Conservation (phyloP, 805 yeast species). For the Candida montana region DNA sequence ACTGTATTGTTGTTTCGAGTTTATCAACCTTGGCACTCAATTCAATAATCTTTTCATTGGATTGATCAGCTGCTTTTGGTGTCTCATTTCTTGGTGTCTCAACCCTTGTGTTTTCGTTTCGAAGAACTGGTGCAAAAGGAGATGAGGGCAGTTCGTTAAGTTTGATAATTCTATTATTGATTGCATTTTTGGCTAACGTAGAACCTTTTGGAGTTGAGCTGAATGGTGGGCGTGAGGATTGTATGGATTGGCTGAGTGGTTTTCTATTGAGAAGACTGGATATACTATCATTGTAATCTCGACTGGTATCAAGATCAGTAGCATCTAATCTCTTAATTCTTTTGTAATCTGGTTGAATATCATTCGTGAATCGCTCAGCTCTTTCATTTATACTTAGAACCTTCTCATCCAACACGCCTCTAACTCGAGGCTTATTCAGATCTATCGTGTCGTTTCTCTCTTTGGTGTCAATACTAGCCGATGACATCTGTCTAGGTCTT, state of each 20-base stretch:
- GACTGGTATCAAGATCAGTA: constrained; percentile 1
- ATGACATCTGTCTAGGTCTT: constrained; percentile 11
- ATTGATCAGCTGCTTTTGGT: background rate
- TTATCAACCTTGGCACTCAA: constrained; percentile 14
- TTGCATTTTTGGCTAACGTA: background rate
- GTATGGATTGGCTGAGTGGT: background rate
- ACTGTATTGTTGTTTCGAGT: constrained; percentile 18
- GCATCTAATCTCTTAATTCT: constrained; percentile 5
- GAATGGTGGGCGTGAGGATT: constrained; percentile 4
- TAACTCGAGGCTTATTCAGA: background rate
- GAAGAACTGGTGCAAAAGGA: constrained; percentile 7
- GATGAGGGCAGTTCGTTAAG: constrained; percentile 19
- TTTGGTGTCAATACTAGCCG: background rate
- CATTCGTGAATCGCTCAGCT: constrained; percentile 16
- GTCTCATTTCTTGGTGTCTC: too few species aligned
- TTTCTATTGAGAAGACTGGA: constrained; percentile 5
- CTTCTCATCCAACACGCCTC: constrained; percentile 9
- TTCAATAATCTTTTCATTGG: constrained; percentile 3
- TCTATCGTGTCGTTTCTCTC: constrained; percentile 3
- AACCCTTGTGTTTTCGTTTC: background rate
- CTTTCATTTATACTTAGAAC: constrained; percentile 15
- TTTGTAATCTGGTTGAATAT: constrained; percentile 13
- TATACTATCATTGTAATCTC: background rate
- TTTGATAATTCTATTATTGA: constrained; percentile 5
- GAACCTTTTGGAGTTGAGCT: constrained; percentile 4